phyloP scores from a whole-genome alignment of 805 yeast species.

The Pichia heedii region DNA sequence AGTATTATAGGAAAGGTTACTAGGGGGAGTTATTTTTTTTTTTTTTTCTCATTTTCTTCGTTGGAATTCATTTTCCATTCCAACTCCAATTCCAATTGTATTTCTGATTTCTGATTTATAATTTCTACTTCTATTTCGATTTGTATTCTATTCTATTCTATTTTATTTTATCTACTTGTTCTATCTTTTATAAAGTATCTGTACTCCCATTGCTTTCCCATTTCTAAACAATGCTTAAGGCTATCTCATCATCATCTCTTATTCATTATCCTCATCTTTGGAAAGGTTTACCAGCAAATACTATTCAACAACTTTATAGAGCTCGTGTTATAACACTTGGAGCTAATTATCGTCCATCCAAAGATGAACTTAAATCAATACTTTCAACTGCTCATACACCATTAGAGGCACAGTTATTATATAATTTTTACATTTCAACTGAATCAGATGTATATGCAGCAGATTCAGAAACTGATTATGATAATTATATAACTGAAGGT shows the following conservation, averaged over 20 bases:
- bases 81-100: too few relatives aligned
- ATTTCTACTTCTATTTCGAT: too few relatives aligned
- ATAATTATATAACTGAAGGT: conserved; percentile 30
- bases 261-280: conserved; percentile 60
- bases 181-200: too few relatives aligned
- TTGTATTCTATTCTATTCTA: too few relatives aligned
- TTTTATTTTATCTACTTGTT: too few relatives aligned
- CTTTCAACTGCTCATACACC: conserved; percentile 32
- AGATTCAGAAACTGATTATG: conserved; percentile 33
- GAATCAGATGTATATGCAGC: conserved; percentile 37
- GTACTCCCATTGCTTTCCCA: too few relatives aligned
- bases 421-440: conserved; percentile 31
- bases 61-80: too few relatives aligned
- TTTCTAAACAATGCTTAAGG: conserved; percentile 7
- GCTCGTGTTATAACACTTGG: conserved; percentile 48
- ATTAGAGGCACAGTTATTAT: conserved; percentile 20
- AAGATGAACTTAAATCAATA: conserved; percentile 49
- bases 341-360: conserved; percentile 37
- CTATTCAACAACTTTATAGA: conserved; percentile 51
- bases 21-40: too few relatives aligned
- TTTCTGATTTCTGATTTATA: too few relatives aligned
- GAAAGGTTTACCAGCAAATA: conserved; percentile 58
- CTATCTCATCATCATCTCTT: conserved; percentile 10
- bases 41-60: too few relatives aligned
- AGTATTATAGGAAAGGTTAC: too few relatives aligned